Conservation (phyloP, 192 early-diverging fungal genomes). For the Rhizophlyctis rosea region DNA sequence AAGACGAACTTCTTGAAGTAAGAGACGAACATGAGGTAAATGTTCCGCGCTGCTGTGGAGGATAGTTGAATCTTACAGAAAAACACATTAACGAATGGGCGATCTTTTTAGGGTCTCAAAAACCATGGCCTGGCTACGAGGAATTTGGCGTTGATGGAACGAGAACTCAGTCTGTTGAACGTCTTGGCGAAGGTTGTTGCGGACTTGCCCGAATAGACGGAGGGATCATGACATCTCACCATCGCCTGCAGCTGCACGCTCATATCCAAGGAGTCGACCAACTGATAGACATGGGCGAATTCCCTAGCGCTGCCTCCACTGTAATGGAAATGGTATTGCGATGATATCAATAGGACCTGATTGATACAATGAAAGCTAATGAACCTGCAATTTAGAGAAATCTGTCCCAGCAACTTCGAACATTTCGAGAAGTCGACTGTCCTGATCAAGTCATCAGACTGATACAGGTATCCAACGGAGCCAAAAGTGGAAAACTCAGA, state of each 20-base stretch:
- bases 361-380: not conserved
- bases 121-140: too few species aligned
- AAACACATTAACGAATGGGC: too few species aligned
- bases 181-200: not conserved
- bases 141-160: not conserved
- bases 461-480: not conserved
- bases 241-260: not conserved
- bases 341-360: not conserved
- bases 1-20: not conserved
- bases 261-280: not conserved
- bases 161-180: not conserved
- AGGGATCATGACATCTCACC: too few species aligned
- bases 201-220: too few species aligned
- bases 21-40: not conserved
- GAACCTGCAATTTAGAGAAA: not conserved
- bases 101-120: too few species aligned
- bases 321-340: not conserved
- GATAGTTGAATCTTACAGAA: too few species aligned
- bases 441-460: not conserved
- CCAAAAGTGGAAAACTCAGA: too few species aligned
- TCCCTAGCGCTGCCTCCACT: not conserved
- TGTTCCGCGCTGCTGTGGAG: not conserved
- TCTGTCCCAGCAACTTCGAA: not conserved
- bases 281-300: not conserved
- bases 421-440: not conserved